A percentile compares a stretch with the other conserved stretches of the same genome.
Conservation (phyloP, 73 alveolate genomes). For the Paramecium biaurelia region DNA sequence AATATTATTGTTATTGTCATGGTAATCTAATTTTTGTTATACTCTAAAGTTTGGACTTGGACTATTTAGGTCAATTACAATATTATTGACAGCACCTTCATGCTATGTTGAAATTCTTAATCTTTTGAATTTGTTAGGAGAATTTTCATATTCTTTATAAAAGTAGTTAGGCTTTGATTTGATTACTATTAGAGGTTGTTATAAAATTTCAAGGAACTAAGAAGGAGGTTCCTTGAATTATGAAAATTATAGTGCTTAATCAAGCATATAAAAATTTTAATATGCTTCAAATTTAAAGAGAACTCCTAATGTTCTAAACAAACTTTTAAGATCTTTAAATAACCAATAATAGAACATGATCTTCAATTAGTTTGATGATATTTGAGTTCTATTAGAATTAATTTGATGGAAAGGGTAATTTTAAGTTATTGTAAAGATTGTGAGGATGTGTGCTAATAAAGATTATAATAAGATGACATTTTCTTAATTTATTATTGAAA, state of each 20-base stretch:
- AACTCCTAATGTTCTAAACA: not conserved
- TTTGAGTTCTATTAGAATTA: not conserved
- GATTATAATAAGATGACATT: not conserved
- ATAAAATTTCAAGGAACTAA: not conserved
- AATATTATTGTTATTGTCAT: not conserved
- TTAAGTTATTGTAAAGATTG: not conserved
- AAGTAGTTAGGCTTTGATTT: not conserved
- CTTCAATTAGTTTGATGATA: not conserved
- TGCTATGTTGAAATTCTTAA: not conserved
- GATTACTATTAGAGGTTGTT: not conserved
- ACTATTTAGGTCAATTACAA: not conserved
- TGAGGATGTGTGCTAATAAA: not conserved
- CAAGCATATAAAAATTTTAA: not conserved
- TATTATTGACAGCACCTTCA: not conserved
- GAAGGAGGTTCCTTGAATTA: not conserved
- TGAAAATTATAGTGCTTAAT: not conserved
- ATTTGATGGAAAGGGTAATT: not conserved
- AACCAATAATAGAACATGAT: not conserved
- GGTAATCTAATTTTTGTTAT: not conserved
- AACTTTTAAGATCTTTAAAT: not conserved
- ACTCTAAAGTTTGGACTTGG: conserved; percentile 20
- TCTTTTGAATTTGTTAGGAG: conserved; percentile 2
- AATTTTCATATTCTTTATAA: not conserved
- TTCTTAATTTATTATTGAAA: not conserved
- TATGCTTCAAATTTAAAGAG: not conserved